Evolutionary conservation across 495 filamentous ascomycete genomes (phyloP).

Genomic region (Neurospora sp.): DNA sequence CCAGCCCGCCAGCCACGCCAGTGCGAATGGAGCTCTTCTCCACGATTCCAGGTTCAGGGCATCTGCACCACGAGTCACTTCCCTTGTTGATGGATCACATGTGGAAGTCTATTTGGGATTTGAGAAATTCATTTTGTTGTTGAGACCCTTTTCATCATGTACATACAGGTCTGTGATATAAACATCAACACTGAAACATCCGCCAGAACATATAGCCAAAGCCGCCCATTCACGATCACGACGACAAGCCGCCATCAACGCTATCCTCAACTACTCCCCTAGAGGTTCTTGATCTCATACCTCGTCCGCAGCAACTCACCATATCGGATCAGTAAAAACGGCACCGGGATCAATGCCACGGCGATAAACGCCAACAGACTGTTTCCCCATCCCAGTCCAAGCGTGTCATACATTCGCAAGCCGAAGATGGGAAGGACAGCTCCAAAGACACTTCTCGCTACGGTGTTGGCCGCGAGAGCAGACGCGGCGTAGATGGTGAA

Average conservation of each 20-base stretch:
- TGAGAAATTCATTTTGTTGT: not conserved
- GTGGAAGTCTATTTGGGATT: not conserved
- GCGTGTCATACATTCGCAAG: constrained; percentile 36
- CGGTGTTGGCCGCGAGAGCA: constrained; percentile 42
- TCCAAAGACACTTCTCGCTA: constrained; percentile 43
- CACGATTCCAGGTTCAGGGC: not conserved
- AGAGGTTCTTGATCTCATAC: constrained; percentile 31
- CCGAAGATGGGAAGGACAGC: constrained; percentile 50
- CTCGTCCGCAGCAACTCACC: constrained; percentile 39
- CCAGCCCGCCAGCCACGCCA: not conserved
- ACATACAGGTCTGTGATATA: not conserved
- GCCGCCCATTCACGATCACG: not conserved
- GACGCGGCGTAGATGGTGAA: constrained; percentile 53
- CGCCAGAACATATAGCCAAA: not conserved
- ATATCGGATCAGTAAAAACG: constrained; percentile 41
- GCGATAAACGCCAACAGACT: constrained; percentile 45
- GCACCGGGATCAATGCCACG: constrained; percentile 38
- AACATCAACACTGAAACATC: not conserved
- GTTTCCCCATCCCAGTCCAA: constrained; percentile 57
- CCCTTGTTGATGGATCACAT: not conserved
- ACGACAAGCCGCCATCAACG: not conserved
- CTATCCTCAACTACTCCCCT: not conserved
- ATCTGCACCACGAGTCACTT: not conserved
- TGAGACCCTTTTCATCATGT: not conserved
- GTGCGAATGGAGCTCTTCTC: not conserved